Evolutionary conservation across 768 basidiomycete genomes (phyloP).

Genomic region (Mycena rosella): DNA sequence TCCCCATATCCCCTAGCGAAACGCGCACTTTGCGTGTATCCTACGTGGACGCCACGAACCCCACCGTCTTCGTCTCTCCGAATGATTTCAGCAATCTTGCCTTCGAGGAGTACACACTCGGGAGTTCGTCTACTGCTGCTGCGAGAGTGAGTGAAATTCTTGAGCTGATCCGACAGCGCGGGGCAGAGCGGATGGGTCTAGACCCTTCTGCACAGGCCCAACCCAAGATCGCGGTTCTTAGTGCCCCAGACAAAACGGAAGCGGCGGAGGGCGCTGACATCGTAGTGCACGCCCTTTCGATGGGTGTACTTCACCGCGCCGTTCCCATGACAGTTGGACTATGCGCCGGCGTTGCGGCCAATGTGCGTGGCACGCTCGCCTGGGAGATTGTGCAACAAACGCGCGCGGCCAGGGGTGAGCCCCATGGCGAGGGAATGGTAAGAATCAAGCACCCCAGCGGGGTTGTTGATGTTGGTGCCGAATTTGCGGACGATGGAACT

Average conservation of each 20-base stretch:
- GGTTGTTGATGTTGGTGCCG: constrained; percentile 74
- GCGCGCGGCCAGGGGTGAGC: constrained; percentile 33
- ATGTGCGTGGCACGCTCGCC: constrained; percentile 65
- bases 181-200: constrained; percentile 72
- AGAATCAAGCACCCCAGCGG: constrained; percentile 77
- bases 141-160: constrained; percentile 49
- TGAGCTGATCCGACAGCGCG: constrained; percentile 67
- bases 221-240: constrained; percentile 76
- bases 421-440: constrained; percentile 47
- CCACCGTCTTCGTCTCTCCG: constrained; percentile 71
- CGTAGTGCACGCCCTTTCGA: constrained; percentile 70
- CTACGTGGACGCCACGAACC: constrained; percentile 81
- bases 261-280: constrained; percentile 58
- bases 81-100: constrained; percentile 54
- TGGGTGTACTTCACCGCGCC: constrained; percentile 80
- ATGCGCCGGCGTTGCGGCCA: constrained; percentile 75
- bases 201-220: constrained; percentile 74
- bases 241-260: constrained; percentile 46
- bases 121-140: constrained; percentile 43
- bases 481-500: constrained; percentile 58
- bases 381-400: constrained; percentile 60
- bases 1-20: constrained; percentile 39
- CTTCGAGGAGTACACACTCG: constrained; percentile 52
- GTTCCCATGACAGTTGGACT: constrained; percentile 81
- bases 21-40: constrained; percentile 55